Conservation (phyloP, 176 grass and related monocot genomes). For the Aegilops umbellulata region DNA sequence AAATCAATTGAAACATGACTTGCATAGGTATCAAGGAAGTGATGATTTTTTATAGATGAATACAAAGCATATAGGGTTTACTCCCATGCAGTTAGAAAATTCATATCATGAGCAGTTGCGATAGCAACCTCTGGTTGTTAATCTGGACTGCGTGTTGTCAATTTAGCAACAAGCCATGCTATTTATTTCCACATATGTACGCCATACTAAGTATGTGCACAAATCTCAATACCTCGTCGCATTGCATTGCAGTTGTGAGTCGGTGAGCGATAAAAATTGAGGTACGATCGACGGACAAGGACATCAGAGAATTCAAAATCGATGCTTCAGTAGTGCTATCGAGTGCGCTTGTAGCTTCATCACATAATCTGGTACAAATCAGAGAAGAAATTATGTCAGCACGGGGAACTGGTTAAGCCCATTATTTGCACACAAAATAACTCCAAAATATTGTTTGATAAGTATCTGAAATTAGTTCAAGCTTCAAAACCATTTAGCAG, state of each 20-base stretch:
- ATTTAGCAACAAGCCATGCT: background rate
- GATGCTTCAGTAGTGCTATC: conserved; percentile 96
- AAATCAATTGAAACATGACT: conserved; percentile 33
- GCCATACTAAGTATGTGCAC: background rate
- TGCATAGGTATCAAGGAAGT: background rate
- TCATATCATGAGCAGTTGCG: conserved; percentile 10
- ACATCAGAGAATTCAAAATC: conserved; percentile 86
- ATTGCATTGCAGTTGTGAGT: conserved; percentile 95
- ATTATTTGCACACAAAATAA: conserved; percentile 21
- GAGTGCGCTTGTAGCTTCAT: conserved; percentile 97
- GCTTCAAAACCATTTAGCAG: conserved; percentile 16
- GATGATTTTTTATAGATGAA: background rate
- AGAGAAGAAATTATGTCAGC: conserved; percentile 18
- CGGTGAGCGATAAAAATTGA: conserved; percentile 95
- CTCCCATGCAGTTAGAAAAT: background rate
- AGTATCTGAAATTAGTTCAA: conserved; percentile 22
- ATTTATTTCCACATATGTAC: background rate
- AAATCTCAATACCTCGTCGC: conserved; percentile 64
- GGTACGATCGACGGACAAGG: conserved; percentile 62
- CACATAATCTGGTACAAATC: conserved; percentile 63
- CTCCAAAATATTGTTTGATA: background rate
- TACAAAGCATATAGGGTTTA: conserved; percentile 1
- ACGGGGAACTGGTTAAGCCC: background rate
- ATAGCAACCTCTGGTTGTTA: conserved; percentile 27
- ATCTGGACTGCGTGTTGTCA: background rate